Evolutionary conservation across 306 rosid genomes (phyloP).

Genomic region (Alnus glutinosa): DNA sequence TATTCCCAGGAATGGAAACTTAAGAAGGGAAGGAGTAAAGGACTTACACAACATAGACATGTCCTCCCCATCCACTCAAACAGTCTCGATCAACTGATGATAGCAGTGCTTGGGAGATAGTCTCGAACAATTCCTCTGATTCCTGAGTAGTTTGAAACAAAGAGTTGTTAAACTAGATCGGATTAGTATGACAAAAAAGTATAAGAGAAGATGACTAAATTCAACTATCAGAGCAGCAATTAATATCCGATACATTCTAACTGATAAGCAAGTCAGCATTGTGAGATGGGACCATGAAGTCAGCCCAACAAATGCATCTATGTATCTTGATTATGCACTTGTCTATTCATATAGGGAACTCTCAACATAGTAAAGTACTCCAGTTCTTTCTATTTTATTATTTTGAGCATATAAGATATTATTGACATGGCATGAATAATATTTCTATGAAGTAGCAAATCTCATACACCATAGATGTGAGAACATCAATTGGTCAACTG

Average conservation of each 20-base stretch:
- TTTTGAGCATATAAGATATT: neutral
- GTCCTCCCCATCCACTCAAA: conserved; percentile 99
- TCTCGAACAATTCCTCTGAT: conserved; percentile 92
- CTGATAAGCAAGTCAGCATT: neutral
- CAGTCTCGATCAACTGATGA: conserved; percentile 99
- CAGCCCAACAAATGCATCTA: neutral
- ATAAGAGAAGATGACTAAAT: neutral
- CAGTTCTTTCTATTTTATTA: neutral
- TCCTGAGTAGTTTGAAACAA: conserved; percentile 55
- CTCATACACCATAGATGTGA: neutral
- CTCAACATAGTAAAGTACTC: neutral
- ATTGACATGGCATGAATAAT: neutral
- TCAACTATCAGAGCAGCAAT: conserved; percentile 4
- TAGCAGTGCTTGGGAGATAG: conserved; percentile 89
- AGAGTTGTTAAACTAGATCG: conserved; percentile 1
- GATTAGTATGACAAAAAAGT: neutral
- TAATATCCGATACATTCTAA: neutral
- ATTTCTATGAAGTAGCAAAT: neutral
- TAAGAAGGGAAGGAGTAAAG: neutral
- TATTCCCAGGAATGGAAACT: neutral
- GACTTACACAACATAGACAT: conserved; percentile 92
- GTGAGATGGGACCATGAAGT: neutral
- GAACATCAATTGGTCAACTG: neutral
- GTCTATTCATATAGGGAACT: neutral
- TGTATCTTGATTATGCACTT: neutral